A percentile compares a stretch with the other conserved stretches of the same genome.
Evolutionary conservation across 2,329 filamentous ascomycete genomes (phyloP).

Genomic region (Ilyonectria mors-panacis): DNA sequence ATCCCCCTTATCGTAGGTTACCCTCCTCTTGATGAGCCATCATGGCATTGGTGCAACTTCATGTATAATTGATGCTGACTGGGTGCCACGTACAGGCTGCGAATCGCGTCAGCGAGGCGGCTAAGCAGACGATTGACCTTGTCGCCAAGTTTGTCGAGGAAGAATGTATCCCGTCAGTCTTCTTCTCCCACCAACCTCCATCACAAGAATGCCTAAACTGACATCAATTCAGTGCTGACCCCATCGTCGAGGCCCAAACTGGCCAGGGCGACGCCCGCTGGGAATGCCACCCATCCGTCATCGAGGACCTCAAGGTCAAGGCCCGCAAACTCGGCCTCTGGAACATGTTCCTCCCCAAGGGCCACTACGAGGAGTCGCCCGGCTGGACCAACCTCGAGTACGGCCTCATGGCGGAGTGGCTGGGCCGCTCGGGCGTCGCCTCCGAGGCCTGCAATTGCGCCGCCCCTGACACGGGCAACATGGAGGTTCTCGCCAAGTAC

Average conservation of each 20-base stretch:
- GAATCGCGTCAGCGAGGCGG: slow-evolving; percentile 83
- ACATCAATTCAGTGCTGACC: slow-evolving; percentile 73
- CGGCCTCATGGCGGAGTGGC: slow-evolving; percentile 95
- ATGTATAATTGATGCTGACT: not conserved
- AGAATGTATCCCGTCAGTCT: slow-evolving; percentile 84
- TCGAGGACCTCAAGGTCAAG: slow-evolving; percentile 91
- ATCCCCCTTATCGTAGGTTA: slow-evolving; percentile 54
- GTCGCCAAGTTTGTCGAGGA: slow-evolving; percentile 98
- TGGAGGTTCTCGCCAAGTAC: slow-evolving; percentile 95
- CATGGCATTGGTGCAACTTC: not conserved
- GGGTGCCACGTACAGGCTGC: slow-evolving; percentile 54
- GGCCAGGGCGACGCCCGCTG: slow-evolving; percentile 84
- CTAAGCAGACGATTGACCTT: slow-evolving; percentile 86
- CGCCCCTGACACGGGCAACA: slow-evolving; percentile 93
- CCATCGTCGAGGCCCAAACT: slow-evolving; percentile 84
- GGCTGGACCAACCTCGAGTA: slow-evolving; percentile 98
- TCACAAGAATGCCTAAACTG: slow-evolving; percentile 14
- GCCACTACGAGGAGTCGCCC: slow-evolving; percentile 94
- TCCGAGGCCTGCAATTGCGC: slow-evolving; percentile 92
- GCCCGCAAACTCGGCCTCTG: slow-evolving; percentile 89
- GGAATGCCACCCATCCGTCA: slow-evolving; percentile 82
- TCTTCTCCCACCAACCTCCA: not conserved
- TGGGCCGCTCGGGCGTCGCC: slow-evolving; percentile 87
- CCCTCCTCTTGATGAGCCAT: not conserved
- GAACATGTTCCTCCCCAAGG: slow-evolving; percentile 98